Conservation (phyloP, 1,139 yeast genomes). For the Blastobotrys illinoisensis region DNA sequence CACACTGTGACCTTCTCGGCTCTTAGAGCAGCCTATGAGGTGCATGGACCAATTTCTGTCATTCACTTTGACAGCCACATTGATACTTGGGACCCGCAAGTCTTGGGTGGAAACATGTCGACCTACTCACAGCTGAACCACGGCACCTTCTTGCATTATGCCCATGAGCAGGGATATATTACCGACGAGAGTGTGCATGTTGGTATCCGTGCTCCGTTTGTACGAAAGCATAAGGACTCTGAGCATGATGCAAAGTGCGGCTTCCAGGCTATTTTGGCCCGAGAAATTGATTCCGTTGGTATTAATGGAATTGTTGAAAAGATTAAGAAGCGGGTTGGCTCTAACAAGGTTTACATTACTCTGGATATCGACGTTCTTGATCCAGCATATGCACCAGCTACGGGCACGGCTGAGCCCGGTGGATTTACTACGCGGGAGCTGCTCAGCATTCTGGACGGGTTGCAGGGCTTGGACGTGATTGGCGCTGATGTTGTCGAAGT, state of each 20-base stretch:
- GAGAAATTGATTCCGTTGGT: constrained; percentile 55
- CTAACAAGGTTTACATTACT: constrained; percentile 62
- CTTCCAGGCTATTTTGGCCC: constrained; percentile 58
- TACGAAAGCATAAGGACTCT: constrained; percentile 38
- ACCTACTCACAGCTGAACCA: constrained; percentile 49
- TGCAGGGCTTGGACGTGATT: constrained; percentile 56
- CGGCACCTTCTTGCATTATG: constrained; percentile 71
- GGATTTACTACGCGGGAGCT: constrained; percentile 74
- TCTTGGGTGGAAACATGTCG: constrained; percentile 54
- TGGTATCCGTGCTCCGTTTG: constrained; percentile 57
- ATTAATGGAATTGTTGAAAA: constrained; percentile 46
- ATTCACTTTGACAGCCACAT: constrained; percentile 72
- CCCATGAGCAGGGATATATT: constrained; percentile 50
- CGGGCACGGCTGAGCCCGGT: constrained; percentile 81
- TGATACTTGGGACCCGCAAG: constrained; percentile 70
- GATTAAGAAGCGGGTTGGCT: constrained; percentile 48
- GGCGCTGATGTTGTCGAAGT: constrained; percentile 82
- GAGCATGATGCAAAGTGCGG: constrained; percentile 61
- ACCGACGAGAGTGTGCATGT: constrained; percentile 56
- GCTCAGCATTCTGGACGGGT: constrained; percentile 51
- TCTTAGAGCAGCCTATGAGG: constrained; percentile 51
- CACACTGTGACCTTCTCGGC: constrained; percentile 69
- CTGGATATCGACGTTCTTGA: constrained; percentile 76
- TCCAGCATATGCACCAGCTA: constrained; percentile 77
- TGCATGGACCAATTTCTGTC: constrained; percentile 59